A percentile compares a stretch with the other conserved stretches of the same genome.
Conservation (phyloP, 2,329 filamentous ascomycete genomes). For the Hypoxylon sp. region DNA sequence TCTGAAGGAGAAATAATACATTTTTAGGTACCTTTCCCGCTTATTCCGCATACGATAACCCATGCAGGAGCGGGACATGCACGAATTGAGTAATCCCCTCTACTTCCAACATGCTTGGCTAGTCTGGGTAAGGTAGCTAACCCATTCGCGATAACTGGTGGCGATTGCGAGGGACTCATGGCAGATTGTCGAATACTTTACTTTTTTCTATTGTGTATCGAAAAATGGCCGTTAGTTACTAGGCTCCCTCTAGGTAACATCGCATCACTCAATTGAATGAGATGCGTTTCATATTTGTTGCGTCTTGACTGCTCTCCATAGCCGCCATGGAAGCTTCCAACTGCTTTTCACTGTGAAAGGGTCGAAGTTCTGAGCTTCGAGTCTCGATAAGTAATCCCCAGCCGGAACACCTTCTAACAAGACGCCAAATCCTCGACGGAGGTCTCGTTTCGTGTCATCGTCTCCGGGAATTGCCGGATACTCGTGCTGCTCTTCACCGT, state of each 20-base stretch:
- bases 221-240: background rate
- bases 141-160: background rate
- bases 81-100: background rate
- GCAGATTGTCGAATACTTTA: background rate
- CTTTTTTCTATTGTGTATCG: background rate
- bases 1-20: constrained; percentile 6
- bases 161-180: background rate
- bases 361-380: constrained; percentile 89
- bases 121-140: background rate
- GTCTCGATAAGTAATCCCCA: constrained; percentile 80
- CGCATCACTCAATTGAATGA: background rate
- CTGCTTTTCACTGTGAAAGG: constrained; percentile 75
- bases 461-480: constrained; percentile 58
- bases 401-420: constrained; percentile 86
- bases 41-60: background rate
- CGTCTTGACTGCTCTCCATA: constrained; percentile 69
- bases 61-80: constrained; percentile 1
- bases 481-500: constrained; percentile 78
- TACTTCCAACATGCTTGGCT: background rate
- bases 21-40: constrained; percentile 4
- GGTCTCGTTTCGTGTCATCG: constrained; percentile 58
- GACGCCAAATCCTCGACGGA: constrained; percentile 79
- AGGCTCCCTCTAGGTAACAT: constrained; percentile 7
- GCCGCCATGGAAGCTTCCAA: constrained; percentile 89
- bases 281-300: constrained; percentile 59